Base-by-base conservation (phyloP, 2,329 filamentous ascomycete species). In the Nemania diffusa region DNA sequence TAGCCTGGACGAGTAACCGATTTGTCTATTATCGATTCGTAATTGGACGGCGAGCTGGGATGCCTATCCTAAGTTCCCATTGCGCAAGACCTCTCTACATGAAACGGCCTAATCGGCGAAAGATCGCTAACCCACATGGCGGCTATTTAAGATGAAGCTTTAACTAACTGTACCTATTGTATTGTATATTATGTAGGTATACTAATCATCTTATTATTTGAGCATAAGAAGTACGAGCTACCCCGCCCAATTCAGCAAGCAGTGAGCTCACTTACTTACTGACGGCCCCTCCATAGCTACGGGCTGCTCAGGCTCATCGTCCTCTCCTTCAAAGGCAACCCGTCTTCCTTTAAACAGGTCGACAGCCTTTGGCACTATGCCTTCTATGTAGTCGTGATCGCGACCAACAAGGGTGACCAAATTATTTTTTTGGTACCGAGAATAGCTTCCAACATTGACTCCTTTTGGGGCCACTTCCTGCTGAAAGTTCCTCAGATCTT, bases 401-500 rank as follows among this genome's bases (percentile, higher is more conserved):
- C 88, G 89, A 72, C 88, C 88, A 22, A 97, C 94, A 60, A 99
- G 83, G 11, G 95, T 97, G 55, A 98, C 93, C 0, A 94, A 96
- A 79, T 98, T 98, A 70, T 85, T 85, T 75, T 89, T 88, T 84
- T 93, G 95, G 94, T 94, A 97, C 62, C 93, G 85, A 40, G 96
- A 96, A 80, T 99, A 98, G 79, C 93, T 97, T 53, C 96, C 96
- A 17, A 98, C 93, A 82, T 98, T 98, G 75, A 98, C 87, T 2
- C 93, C 94, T 75, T 87, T 89, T 0, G 88, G 82, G 77, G 89
- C 91, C 24, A 94, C 91, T 78, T 88, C 88, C 29, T 83, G 86
- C 4, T 94, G 92, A 69, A 98, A 82, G 71, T 92, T 87, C 0
- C 93, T 95, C 75, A 99, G 83, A 77, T 92, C 97, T 20, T 85